Conservation (phyloP, 257 asterid genomes). For the Oldenlandia corymbosa region DNA sequence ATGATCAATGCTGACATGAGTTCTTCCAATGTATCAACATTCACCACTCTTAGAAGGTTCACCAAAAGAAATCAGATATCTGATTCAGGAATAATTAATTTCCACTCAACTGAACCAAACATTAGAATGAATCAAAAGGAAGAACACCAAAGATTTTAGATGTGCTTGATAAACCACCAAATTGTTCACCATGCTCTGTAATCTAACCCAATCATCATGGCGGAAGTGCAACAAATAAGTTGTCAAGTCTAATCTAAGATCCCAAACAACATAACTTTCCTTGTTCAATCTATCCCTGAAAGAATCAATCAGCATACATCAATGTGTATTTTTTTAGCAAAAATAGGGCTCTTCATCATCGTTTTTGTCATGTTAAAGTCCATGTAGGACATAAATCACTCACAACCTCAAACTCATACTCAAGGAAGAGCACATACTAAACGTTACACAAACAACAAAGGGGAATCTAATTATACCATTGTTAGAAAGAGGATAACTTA, state of each 20-base stretch:
- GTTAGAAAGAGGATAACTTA: conserved; percentile 29
- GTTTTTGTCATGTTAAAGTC: neutral
- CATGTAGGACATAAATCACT: neutral
- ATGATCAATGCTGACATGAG: neutral
- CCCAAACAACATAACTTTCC: neutral
- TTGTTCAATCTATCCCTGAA: neutral
- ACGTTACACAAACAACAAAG: neutral
- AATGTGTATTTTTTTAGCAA: neutral
- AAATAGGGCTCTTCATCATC: neutral
- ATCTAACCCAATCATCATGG: neutral
- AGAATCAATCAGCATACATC: neutral
- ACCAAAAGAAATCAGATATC: neutral
- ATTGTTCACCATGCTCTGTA: neutral
- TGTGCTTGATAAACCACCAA: neutral
- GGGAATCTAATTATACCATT: neutral
- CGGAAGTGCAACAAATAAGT: neutral
- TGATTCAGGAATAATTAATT: neutral
- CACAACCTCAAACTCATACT: neutral
- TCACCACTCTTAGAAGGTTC: neutral
- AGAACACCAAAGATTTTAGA: too few species aligned
- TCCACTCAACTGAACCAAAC: neutral
- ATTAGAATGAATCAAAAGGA: too few species aligned
- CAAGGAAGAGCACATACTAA: neutral
- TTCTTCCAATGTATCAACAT: neutral
- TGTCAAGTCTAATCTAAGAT: neutral